phyloP scores from a whole-genome alignment of 2,329 filamentous ascomycete genomes.

The Dactylellina haptotyla region DNA sequence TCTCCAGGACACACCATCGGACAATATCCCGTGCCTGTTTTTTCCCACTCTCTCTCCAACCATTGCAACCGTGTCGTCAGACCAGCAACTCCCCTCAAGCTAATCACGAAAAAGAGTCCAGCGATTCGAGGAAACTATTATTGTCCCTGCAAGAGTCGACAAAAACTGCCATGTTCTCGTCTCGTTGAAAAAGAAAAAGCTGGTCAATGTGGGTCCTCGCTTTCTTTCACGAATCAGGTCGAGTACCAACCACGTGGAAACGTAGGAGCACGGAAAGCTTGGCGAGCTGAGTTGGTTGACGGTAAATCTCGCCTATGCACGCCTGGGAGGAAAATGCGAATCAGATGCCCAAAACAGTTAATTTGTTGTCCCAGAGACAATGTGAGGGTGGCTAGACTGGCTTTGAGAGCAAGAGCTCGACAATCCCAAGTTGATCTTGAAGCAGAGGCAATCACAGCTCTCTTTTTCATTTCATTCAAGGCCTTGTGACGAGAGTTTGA shows the following conservation, averaged over 20 bases:
- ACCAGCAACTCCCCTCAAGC: conserved; percentile 21
- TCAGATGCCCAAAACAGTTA: conserved; percentile 26
- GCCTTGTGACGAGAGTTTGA: neutral
- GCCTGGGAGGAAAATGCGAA: conserved; percentile 35
- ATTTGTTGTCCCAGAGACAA: neutral
- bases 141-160: neutral
- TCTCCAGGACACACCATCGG: conserved; percentile 25
- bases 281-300: conserved; percentile 36
- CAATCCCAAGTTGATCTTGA: neutral
- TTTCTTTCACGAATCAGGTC: conserved; percentile 49
- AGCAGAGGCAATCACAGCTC: neutral
- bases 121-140: conserved; percentile 9
- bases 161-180: neutral
- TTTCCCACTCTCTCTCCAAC: neutral
- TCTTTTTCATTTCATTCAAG: too few relatives aligned
- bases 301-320: conserved; percentile 51
- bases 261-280: conserved; percentile 27
- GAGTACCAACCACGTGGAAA: conserved; percentile 50
- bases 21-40: conserved; percentile 26
- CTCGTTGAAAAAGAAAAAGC: neutral
- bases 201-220: conserved; percentile 40
- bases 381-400: neutral
- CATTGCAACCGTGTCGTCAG: conserved; percentile 51
- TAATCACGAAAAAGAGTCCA: conserved; percentile 7
- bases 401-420: neutral